A percentile compares a stretch with the other conserved stretches of the same genome.
These are phyloP conservation scores for Trichophyton verrucosum DNA, from an alignment of 2,329 filamentous ascomycete genomes.

Conservation along the genomic window DNA sequence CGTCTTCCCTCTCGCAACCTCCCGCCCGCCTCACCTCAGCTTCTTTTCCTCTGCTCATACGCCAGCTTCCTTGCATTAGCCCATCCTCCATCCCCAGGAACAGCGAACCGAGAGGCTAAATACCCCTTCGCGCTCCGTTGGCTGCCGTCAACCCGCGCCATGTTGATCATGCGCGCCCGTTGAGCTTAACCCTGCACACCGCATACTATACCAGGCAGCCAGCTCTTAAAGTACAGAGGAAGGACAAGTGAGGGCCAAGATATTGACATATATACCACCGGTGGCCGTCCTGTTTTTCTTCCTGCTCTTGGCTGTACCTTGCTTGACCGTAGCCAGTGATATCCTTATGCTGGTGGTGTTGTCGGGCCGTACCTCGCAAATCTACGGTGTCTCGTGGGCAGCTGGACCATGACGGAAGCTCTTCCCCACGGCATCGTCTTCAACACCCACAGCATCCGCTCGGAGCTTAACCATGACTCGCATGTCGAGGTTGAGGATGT, in stretches of 20 bases:
- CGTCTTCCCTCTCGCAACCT: not conserved
- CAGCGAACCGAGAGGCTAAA: not conserved
- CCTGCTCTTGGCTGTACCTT: not conserved
- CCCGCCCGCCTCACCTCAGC: not conserved
- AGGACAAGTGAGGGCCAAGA: too few relatives aligned
- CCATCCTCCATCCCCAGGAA: not conserved
- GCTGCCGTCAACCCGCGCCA: constrained; percentile 2
- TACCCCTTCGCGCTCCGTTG: constrained; percentile 6
- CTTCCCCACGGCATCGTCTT: constrained; percentile 31
- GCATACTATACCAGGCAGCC: not conserved
- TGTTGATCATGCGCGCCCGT: constrained; percentile 4
- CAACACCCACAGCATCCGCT: constrained; percentile 26
- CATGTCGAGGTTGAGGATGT: constrained; percentile 31
- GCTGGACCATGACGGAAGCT: constrained; percentile 25
- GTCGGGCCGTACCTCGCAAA: not conserved
- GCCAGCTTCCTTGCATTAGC: constrained; percentile 1
- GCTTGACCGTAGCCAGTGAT: not conserved
- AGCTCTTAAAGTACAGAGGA: not conserved
- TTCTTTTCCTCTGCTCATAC: not conserved
- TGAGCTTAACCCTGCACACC: constrained; percentile 1
- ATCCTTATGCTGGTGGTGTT: not conserved
- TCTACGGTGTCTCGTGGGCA: not conserved
- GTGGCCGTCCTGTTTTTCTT: not conserved
- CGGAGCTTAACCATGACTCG: constrained; percentile 27
- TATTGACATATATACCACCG: not conserved